Base-by-base conservation (phyloP, 2,329 filamentous ascomycete species). In the Exserohilum turcica region DNA sequence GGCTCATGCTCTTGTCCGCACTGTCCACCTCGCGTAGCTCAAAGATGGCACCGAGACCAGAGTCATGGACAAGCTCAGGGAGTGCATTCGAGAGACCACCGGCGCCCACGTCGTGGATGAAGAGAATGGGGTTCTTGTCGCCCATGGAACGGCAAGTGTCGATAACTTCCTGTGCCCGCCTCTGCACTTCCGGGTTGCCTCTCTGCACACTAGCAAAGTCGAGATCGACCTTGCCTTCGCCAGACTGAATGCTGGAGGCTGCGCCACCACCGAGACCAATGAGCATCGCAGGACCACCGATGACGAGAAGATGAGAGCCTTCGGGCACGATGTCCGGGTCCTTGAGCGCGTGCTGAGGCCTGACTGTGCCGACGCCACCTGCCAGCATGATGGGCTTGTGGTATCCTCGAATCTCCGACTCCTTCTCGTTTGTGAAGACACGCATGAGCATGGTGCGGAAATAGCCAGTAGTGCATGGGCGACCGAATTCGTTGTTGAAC, bases 301-400 rank as follows among this genome's bases (percentile, higher is more conserved):
- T 86, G 18, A 97, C 93, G 61, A 99, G 88, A 39, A 96, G 84
- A 71, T 93, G 90, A 15, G 92, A 92, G n/a, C 92, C 93, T 45
- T 92, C 84, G 46, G 87, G 87, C 15, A 99, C 94, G 57, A 90
- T 81, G 10, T 84, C 81, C 7, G 88, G 85, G 57, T 90, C 84
- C 78, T 99, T 99, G 54, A 97, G 81, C 2, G 94, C 93, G 70
- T 96, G 90, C 66, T 93, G 87, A 12, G 94, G 93, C 52, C 94
- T 81, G 27, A 97, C 93, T 5, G 90, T 96, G 43, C 94, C 94
- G 31, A 97, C 86, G 71, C 94, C 94, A 70, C 94, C 94, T 57
- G 94, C 94, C 77, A 99, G 91, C 91, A 97, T 96, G 74, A 96
- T 97, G 8, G 94, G 94, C 79, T 99, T 99, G 77, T 97, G 94